Conservation (phyloP, 768 basidiomycete species). For the Pleurotus eryngii region DNA sequence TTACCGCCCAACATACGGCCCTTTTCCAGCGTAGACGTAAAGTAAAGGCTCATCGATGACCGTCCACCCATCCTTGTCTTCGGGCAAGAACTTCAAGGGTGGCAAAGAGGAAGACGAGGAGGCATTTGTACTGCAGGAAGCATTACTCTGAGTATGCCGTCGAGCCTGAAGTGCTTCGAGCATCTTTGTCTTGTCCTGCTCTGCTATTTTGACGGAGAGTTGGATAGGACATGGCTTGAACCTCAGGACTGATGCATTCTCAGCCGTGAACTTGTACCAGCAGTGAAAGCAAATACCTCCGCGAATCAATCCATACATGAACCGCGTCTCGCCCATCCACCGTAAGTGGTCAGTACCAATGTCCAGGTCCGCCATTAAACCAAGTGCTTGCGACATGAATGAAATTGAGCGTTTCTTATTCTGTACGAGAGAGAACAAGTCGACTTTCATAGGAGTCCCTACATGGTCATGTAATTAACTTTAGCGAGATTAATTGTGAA, state of each 20-base stretch:
- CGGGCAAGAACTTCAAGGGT: conserved; percentile 37
- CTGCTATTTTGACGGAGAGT: conserved; percentile 66
- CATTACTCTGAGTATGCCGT: conserved; percentile 21
- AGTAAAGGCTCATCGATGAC: conserved; percentile 64
- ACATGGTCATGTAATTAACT: not conserved
- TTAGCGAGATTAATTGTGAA: not conserved
- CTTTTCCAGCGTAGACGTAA: conserved; percentile 75
- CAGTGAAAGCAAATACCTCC: conserved; percentile 46
- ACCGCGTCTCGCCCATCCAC: conserved; percentile 85
- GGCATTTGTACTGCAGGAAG: conserved; percentile 6
- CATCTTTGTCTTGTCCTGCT: conserved; percentile 73
- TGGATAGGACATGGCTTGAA: conserved; percentile 67
- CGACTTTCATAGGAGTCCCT: conserved; percentile 74
- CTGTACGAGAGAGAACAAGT: conserved; percentile 77
- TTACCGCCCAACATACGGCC: conserved; percentile 69
- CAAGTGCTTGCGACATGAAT: conserved; percentile 81
- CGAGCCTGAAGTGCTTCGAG: conserved; percentile 42
- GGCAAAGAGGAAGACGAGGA: conserved; percentile 33
- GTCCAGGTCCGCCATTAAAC: conserved; percentile 85
- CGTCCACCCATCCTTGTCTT: conserved; percentile 63
- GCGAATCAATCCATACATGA: conserved; percentile 66
- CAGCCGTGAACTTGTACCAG: not conserved
- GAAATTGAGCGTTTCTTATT: conserved; percentile 59
- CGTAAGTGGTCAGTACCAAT: conserved; percentile 79
- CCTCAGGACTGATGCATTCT: conserved; percentile 43